These are phyloP conservation scores for Paracoccidioides brasiliensis DNA, from an alignment of 2,329 filamentous ascomycete species.

Conservation along the genomic window DNA sequence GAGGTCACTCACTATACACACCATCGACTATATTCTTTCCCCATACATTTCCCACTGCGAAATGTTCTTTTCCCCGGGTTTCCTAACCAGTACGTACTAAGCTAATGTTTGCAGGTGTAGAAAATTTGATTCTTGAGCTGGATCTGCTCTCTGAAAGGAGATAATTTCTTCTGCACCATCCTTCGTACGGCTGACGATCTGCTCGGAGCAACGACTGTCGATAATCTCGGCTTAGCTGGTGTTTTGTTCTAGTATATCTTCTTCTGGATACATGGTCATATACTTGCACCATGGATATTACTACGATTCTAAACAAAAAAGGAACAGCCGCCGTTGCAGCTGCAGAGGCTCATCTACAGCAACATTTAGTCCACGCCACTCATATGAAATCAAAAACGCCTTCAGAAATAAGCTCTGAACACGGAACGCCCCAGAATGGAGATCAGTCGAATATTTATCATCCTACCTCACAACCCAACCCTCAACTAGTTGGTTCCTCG, in stretches of 20 bases:
- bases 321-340: conserved; percentile 31
- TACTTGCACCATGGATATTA: conserved; percentile 36
- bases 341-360: conserved; percentile 31
- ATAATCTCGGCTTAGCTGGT: not conserved
- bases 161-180: not conserved
- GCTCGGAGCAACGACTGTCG: not conserved
- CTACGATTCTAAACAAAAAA: conserved; percentile 39
- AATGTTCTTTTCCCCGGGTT: not conserved
- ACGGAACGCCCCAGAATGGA: conserved; percentile 43
- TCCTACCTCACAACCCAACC: conserved; percentile 40
- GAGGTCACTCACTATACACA: not conserved
- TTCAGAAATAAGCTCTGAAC: conserved; percentile 47
- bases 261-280: not conserved
- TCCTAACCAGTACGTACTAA: not conserved
- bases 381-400: conserved; percentile 29
- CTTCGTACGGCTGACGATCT: not conserved
- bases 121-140: not conserved
- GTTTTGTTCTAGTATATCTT: not conserved
- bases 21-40: not conserved
- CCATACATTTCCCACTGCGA: not conserved
- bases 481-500: conserved; percentile 38
- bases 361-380: conserved; percentile 30
- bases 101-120: not conserved
- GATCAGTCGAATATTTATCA: conserved; percentile 45
- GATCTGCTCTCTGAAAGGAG: not conserved